A percentile compares a stretch with the other conserved stretches of the same genome.
These are phyloP conservation scores for Trichosporon sp. DNA, from an alignment of 1,284 basidiomycete species.

Conservation along the genomic window DNA sequence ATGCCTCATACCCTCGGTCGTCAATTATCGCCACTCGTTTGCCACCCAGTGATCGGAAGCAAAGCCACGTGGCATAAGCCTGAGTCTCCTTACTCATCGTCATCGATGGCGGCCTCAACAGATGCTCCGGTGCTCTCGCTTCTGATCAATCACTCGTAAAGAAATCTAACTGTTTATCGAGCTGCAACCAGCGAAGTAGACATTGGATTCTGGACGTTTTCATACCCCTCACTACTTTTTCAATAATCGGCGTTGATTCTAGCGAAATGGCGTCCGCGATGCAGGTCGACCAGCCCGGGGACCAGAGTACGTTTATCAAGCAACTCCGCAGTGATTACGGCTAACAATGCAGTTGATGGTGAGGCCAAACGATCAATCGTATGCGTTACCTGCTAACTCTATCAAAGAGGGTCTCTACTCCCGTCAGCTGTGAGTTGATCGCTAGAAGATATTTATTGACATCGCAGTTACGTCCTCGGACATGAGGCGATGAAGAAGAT, in stretches of 20 bases:
- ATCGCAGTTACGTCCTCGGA: slow-evolving; percentile 82
- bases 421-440: slow-evolving; percentile 79
- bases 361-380: slow-evolving; percentile 21
- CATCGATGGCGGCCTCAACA: neutral
- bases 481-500: slow-evolving; percentile 99
- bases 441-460: slow-evolving; percentile 32
- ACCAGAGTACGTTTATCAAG: slow-evolving; percentile 44
- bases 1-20: neutral
- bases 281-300: slow-evolving; percentile 51
- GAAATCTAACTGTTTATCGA: slow-evolving; percentile 16
- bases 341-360: slow-evolving; percentile 48
- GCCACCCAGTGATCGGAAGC: slow-evolving; percentile 5
- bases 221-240: neutral
- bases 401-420: slow-evolving; percentile 82
- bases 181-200: slow-evolving; percentile 4
- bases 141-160: slow-evolving; percentile 6
- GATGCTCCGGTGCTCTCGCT: neutral
- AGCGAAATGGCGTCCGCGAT: slow-evolving; percentile 51
- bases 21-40: slow-evolving; percentile 1
- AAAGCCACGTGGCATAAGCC: neutral
- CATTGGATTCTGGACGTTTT: neutral
- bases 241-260: neutral
- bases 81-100: slow-evolving; percentile 14
- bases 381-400: neutral
- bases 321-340: neutral